phyloP scores from a whole-genome alignment of 73 alveolate species.

The Uronychia setigera region DNA sequence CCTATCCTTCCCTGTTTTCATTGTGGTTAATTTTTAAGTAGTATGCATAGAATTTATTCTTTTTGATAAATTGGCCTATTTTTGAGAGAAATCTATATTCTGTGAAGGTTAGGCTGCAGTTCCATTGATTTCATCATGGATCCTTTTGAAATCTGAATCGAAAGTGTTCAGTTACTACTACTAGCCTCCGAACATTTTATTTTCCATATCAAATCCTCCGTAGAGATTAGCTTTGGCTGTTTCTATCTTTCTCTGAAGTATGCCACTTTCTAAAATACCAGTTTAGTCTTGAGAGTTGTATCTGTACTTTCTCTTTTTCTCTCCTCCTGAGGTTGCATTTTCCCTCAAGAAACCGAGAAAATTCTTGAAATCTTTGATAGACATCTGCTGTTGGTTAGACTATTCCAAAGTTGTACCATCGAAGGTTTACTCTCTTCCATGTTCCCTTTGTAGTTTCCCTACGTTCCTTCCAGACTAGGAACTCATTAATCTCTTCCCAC shows the following conservation, averaged over 20 bases:
- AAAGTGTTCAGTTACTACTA: no score
- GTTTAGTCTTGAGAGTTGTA: background rate
- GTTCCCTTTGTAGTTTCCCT: background rate
- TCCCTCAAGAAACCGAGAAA: background rate
- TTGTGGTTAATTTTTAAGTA: background rate
- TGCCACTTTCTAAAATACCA: background rate
- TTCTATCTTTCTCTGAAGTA: background rate
- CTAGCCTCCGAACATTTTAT: background rate
- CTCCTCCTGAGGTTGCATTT: background rate
- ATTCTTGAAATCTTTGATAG: background rate
- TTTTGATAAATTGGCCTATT: background rate
- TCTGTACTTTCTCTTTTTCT: background rate
- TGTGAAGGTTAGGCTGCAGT: background rate
- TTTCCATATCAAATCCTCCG: background rate
- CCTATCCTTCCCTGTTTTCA: no score
- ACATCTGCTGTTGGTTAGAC: background rate
- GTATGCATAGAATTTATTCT: background rate
- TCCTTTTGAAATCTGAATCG: no score
- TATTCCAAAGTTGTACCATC: background rate
- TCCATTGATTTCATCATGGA: background rate
- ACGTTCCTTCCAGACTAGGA: background rate
- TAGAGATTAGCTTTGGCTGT: background rate
- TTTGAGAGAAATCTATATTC: background rate
- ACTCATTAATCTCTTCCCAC: background rate
- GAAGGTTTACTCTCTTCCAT: no score